phyloP scores from a whole-genome alignment of 805 yeast genomes.

The Metschnikowia rubicola region DNA sequence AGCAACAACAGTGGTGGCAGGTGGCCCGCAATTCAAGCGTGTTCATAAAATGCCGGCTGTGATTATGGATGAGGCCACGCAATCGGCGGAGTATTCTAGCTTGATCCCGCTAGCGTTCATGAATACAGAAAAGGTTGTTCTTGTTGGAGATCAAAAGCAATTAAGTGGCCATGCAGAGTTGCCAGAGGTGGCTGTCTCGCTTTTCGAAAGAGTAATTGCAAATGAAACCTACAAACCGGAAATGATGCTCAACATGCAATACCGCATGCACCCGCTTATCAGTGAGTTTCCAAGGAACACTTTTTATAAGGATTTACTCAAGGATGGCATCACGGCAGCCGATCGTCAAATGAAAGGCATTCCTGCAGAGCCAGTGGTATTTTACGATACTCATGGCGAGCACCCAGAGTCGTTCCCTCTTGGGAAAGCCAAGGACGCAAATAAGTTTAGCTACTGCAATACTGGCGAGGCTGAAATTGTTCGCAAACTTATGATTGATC shows the following conservation, averaged over 20 bases:
- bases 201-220: slow-evolving; percentile 79
- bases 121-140: slow-evolving; percentile 82
- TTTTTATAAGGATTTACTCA: slow-evolving; percentile 89
- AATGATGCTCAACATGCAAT: slow-evolving; percentile 75
- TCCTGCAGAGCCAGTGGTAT: slow-evolving; percentile 80
- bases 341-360: slow-evolving; percentile 78
- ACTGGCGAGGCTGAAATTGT: slow-evolving; percentile 86
- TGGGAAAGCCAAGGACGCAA: slow-evolving; percentile 73
- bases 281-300: slow-evolving; percentile 85
- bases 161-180: slow-evolving; percentile 79
- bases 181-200: slow-evolving; percentile 81
- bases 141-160: slow-evolving; percentile 96
- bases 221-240: background rate
- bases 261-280: slow-evolving; percentile 88
- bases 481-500: slow-evolving; percentile 67
- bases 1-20: slow-evolving; percentile 91
- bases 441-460: slow-evolving; percentile 78
- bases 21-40: slow-evolving; percentile 58
- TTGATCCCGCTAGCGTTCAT: slow-evolving; percentile 81
- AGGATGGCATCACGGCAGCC: slow-evolving; percentile 80
- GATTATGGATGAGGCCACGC: slow-evolving; percentile 88
- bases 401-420: background rate
- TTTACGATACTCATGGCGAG: slow-evolving; percentile 84
- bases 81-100: slow-evolving; percentile 84
- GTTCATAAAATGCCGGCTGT: slow-evolving; percentile 60